Conservation (phyloP, 164 flowering plant genomes). For the Pachysandra terminalis region DNA sequence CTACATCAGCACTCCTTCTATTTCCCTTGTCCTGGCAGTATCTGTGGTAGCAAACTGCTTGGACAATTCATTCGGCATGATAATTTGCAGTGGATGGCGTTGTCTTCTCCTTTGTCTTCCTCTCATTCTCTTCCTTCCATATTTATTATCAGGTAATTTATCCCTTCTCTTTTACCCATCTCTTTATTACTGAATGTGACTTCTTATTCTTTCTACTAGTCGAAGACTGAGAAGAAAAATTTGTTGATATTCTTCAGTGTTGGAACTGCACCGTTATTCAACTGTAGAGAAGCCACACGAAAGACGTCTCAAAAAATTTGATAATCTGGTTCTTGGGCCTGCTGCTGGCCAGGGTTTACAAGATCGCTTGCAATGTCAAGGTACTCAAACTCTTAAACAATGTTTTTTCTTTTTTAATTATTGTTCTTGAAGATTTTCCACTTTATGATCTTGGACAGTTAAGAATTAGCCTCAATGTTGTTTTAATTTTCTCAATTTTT, state of each 20-base stretch:
- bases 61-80: slow-evolving; percentile 31
- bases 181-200: background rate
- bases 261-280: slow-evolving; percentile 40
- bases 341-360: slow-evolving; percentile 84
- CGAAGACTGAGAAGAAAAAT: background rate
- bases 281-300: slow-evolving; percentile 15
- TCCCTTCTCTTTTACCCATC: slow-evolving; percentile 2
- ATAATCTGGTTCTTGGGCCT: slow-evolving; percentile 81
- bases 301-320: slow-evolving; percentile 45
- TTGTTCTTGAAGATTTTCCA: background rate
- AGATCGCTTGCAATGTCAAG: slow-evolving; percentile 86
- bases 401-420: background rate
- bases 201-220: background rate
- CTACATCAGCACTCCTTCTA: background rate
- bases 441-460: background rate
- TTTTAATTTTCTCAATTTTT: too few relatives aligned
- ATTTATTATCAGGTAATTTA: slow-evolving; percentile 55
- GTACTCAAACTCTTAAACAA: slow-evolving; percentile 23
- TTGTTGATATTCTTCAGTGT: slow-evolving; percentile 31
- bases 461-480: too few relatives aligned
- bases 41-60: background rate
- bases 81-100: slow-evolving; percentile 54
- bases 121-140: slow-evolving; percentile 47
- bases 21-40: background rate
- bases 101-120: slow-evolving; percentile 50